Conservation (phyloP, 495 filamentous ascomycete genomes). For the Neurospora sp. region DNA sequence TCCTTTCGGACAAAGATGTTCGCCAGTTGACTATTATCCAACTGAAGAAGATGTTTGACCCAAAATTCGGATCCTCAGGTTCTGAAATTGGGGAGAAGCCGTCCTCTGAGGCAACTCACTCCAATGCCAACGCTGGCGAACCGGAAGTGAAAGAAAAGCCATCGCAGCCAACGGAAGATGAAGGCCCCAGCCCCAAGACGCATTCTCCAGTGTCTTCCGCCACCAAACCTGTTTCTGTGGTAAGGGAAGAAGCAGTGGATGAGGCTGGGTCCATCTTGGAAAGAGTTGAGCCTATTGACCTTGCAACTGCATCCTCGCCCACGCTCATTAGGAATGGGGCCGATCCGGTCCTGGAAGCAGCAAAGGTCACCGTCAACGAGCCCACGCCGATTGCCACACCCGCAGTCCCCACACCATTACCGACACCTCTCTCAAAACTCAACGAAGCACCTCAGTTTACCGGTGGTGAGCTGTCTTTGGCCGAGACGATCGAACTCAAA, state of each 20-base stretch:
- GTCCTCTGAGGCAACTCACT: conserved; percentile 9
- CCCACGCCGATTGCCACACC: background rate
- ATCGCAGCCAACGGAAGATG: background rate
- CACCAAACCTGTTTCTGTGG: conserved; percentile 5
- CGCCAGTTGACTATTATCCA: conserved; percentile 82
- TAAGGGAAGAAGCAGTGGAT: conserved; percentile 8
- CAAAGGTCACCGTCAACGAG: conserved; percentile 4
- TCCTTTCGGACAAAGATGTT: conserved; percentile 97
- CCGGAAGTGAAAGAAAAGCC: background rate
- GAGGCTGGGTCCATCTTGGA: conserved; percentile 28
- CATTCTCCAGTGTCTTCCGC: conserved; percentile 19
- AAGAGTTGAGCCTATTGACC: conserved; percentile 59
- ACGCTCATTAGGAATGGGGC: conserved; percentile 5
- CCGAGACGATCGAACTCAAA: conserved; percentile 42
- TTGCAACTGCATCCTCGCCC: conserved; percentile 45
- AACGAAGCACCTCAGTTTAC: background rate
- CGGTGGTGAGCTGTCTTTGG: conserved; percentile 20
- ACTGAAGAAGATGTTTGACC: conserved; percentile 80
- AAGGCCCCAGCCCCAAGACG: background rate
- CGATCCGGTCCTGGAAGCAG: conserved; percentile 1
- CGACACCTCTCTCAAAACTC: background rate
- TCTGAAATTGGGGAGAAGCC: conserved; percentile 22
- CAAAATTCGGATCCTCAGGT: conserved; percentile 2
- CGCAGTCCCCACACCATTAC: background rate
- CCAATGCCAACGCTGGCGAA: conserved; percentile 1